Percentiles rank a stretch among this genome's conserved stretches.
Evolutionary conservation across 2,329 filamentous ascomycete species (phyloP).

Genomic region (Aspergillus ibericus): DNA sequence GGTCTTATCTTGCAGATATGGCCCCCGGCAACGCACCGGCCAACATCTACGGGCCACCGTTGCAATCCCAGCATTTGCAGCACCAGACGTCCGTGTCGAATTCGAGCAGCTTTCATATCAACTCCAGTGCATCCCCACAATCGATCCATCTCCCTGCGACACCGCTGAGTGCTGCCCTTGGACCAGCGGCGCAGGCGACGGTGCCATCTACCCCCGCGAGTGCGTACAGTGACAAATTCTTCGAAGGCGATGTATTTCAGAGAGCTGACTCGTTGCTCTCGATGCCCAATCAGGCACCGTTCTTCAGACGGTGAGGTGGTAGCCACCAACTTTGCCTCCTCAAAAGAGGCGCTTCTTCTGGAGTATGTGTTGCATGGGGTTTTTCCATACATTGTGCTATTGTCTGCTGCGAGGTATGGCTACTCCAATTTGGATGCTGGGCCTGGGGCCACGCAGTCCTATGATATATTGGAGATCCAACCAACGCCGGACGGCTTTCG

Average conservation of each 20-base stretch:
- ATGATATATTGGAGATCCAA: too few species aligned
- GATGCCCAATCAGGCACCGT: conserved; percentile 44
- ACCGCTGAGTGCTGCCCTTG: conserved; percentile 82
- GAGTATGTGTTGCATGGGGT: background rate
- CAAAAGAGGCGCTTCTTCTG: conserved; percentile 9
- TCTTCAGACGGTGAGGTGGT: conserved; percentile 41
- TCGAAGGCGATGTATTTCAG: conserved; percentile 52
- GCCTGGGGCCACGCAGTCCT: too few species aligned
- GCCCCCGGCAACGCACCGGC: conserved; percentile 33
- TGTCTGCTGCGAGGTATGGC: background rate
- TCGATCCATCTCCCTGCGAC: conserved; percentile 72
- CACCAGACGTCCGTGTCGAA: conserved; percentile 34
- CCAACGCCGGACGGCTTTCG: background rate
- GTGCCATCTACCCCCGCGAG: conserved; percentile 64
- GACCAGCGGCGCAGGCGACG: conserved; percentile 86
- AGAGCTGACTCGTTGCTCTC: conserved; percentile 50
- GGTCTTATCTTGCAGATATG: conserved; percentile 56
- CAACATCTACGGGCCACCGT: conserved; percentile 37
- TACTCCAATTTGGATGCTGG: background rate
- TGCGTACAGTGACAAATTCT: conserved; percentile 50
- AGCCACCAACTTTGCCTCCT: conserved; percentile 38
- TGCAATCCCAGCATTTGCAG: conserved; percentile 34
- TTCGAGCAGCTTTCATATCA: conserved; percentile 25
- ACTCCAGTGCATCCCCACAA: conserved; percentile 45
- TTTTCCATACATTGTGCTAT: background rate